Evolutionary conservation across 1,284 basidiomycete species (phyloP), one percentile per base, ranked within the genome.

Genomic region (Porodaedalea pini): DNA sequence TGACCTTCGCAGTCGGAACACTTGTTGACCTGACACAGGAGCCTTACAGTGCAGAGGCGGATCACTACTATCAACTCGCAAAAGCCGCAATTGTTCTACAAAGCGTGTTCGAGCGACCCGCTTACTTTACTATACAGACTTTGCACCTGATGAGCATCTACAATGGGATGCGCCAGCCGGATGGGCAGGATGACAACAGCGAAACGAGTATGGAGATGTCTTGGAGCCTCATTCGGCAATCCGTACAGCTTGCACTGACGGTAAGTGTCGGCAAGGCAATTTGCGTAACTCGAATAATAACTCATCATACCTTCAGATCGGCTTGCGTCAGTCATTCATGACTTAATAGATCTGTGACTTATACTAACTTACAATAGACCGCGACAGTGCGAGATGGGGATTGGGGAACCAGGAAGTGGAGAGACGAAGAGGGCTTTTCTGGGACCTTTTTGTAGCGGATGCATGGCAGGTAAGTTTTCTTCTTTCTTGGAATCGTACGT

Each of bases 371-470:
- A 39, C 13, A 19, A 37, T 59, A 87, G 85, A 88, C 65, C 82
- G 85, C 2, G 85, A 88, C 66, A 83, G 81, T 64, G 83, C 83
- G 5, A 74, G 85, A 40, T 88, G 85, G 84, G 79, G 81, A 39
- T 68, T 85, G 34, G 63, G 76, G 3, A 75, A 76, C 5, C 71
- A 74, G 4, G 85, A 87, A 65, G 82, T 85, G 2, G 82, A 88
- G 69, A 83, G 85, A 65, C 78, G 85, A 4, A 75, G 85, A n/a
- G 79, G 80, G 1, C 67, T 88, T 21, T 88, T 87, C 64, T 88
- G 86, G 86, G 86, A 88, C 63, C 62, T 88, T 31, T 86, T 83
- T 63, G 81, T 85, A 60, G 83, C 83, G 0, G 83, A 86, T 66
- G 79, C 79, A 57, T 86, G 82, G 83, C 83, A 83, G 74, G 83